Base-by-base conservation (phyloP, 371 early-diverging fungal genomes). In the Apophysomyces trapeziformis region DNA sequence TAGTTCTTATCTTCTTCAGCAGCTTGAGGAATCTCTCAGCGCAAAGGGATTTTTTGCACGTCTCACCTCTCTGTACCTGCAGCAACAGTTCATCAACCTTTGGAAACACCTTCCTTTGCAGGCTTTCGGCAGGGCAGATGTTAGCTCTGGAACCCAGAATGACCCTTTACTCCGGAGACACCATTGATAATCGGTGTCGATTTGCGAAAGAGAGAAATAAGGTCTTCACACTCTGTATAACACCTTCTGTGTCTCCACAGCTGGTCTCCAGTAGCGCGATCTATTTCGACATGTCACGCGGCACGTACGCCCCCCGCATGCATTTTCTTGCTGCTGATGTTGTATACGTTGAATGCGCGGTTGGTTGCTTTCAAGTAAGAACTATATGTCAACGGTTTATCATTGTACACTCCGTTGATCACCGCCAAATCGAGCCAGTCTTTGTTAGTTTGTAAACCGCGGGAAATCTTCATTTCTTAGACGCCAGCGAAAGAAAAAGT, bases 221-320 rank as follows among this genome's bases (percentile, higher is more conserved):
- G 36, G 11, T 58, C 16, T 35, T 35, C 58, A 58, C 32, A 14
- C 58, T 58, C 38, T 58, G 36, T 35, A 58, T 58, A 11, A 14
- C 58, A 58, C 8, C 58, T 26, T 4, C 58, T 35, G 1, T 11
- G 36, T 4, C 58, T n/a, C 11, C 36, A 35, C 58, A 57, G n/a
- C 37, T 57, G 57, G 32, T 57, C 57, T 1, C 18, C 57, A 7
- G 57, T 57, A 7, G 57, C 57, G 0, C 57, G 9, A 57, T 57
- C 32, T 35, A 57, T 57, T 37, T 57, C 57, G 0, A 18, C n/a
- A 57, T 57, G 26, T 7, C 58, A 35, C 0, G 32, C 36, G n/a
- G 39, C 58, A 59, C 21, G 39, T 18, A 38, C 38, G 8, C 60
- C 39, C 4, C 59, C 60, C 7, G 60, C 39, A 43, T 59, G 39